A percentile compares a stretch with the other conserved stretches of the same genome.
Conservation (phyloP, 352 stramenopile species). For the Pythium insidiosum region DNA sequence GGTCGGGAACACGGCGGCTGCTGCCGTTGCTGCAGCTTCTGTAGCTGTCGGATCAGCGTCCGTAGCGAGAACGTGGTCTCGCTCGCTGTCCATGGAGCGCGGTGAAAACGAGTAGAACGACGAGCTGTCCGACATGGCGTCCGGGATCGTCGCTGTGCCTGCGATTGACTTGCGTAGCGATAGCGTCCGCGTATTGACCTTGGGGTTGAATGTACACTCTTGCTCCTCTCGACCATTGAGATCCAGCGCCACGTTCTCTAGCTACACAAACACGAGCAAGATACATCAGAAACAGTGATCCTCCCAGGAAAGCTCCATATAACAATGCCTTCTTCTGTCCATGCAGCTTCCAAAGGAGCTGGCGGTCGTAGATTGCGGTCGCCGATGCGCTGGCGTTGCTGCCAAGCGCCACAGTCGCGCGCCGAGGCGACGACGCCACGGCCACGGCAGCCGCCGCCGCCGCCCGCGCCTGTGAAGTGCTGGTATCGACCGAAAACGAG, state of each 20-base stretch:
- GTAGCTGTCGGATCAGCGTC: slow-evolving; percentile 1
- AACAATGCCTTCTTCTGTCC: slow-evolving; percentile 43
- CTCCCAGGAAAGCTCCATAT: too few species aligned
- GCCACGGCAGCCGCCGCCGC: neutral
- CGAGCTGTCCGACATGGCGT: slow-evolving; percentile 11
- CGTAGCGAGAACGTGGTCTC: neutral
- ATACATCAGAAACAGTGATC: too few species aligned
- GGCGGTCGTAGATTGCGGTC: slow-evolving; percentile 34
- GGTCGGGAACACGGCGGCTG: slow-evolving; percentile 28
- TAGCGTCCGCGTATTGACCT: too few species aligned
- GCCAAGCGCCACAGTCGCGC: neutral
- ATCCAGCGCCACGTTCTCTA: too few species aligned
- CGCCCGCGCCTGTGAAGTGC: neutral
- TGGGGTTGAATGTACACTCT: too few species aligned
- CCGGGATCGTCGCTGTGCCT: too few species aligned
- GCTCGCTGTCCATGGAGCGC: slow-evolving; percentile 3
- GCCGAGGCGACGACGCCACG: neutral
- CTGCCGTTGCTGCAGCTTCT: slow-evolving; percentile 7
- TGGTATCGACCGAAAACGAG: too few species aligned
- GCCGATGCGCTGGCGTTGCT: neutral
- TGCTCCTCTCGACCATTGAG: too few species aligned
- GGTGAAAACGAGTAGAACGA: slow-evolving; percentile 11
- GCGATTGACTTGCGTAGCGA: too few species aligned
- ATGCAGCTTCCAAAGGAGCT: slow-evolving; percentile 39
- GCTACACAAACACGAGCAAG: too few species aligned